These are phyloP conservation scores for Penicillium nordicum DNA, from an alignment of 2,329 filamentous ascomycete genomes.

Conservation along the genomic window DNA sequence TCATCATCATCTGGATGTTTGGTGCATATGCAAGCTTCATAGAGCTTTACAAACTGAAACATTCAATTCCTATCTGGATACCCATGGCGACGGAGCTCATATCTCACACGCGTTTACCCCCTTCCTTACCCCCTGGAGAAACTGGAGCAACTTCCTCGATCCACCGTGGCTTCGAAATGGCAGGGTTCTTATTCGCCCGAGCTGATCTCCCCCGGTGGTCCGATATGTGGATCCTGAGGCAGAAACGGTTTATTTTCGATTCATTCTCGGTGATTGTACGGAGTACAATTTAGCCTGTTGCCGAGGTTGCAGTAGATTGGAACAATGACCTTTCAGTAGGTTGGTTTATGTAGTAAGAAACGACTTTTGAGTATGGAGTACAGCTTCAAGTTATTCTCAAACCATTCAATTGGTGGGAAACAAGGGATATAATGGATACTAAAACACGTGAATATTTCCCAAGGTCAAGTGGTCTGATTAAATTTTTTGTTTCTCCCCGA, in stretches of 20 bases:
- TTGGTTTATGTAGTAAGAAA: background rate
- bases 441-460: background rate
- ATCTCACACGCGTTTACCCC: background rate
- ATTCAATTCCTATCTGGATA: background rate
- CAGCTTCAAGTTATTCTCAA: background rate
- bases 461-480: background rate
- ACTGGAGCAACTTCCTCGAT: slow-evolving; percentile 11
- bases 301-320: background rate
- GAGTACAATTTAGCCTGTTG: background rate
- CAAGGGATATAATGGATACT: background rate
- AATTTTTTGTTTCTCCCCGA: background rate
- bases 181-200: slow-evolving; percentile 16
- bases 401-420: background rate
- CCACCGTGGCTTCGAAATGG: slow-evolving; percentile 23
- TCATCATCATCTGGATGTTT: slow-evolving; percentile 12
- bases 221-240: slow-evolving; percentile 20
- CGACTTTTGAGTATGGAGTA: no score
- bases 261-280: background rate
- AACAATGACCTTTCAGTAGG: background rate
- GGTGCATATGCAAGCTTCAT: background rate
- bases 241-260: slow-evolving; percentile 9
- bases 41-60: background rate
- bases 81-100: background rate
- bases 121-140: slow-evolving; percentile 9
- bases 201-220: slow-evolving; percentile 10